Evolutionary conservation across 2,329 filamentous ascomycete species (phyloP), one percentile per base, ranked within the genome.

Genomic region (Pseudofabraea citricarpa): DNA sequence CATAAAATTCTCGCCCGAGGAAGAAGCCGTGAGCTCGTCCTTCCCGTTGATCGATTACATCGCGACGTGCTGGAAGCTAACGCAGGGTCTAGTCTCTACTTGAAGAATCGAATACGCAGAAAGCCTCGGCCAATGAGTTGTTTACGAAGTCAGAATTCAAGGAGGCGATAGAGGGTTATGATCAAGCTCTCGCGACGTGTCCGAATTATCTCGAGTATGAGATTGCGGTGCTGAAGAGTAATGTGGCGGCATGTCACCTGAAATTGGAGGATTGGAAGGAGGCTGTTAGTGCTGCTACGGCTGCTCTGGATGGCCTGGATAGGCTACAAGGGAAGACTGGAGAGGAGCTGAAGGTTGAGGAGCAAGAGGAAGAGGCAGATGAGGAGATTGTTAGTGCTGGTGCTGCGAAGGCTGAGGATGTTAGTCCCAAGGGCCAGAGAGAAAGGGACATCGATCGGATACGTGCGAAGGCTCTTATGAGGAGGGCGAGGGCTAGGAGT

Each of bases 181-280:
- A 90, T 57, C 79, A 85, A 52, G 90, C 93, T 18, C 72, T 94
- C 3, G 74, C 80, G 10, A 77, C 82, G 6, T 90, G 88, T 57
- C 91, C 91, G 2, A 83, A 80, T 51, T 94, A 95, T 61, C 77
- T 95, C 20, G 82, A 91, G 61, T 95, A 88, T 67, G 89, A 95
- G 55, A 74, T 91, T 49, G 89, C 90, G 20, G 87, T 97, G 8
- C 73, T 97, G 5, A 81, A 84, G 46, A 90, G 86, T 61, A 97
- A 97, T 68, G 84, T 96, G 52, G 79, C 91, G 2, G 91, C 90
- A 8, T 95, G 90, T 60, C 81, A 95, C 56, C 64, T 97, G 43
- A 94, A 94, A 62, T 71, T 94, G 3, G 74, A 82, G 48, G 83
- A 91, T 48, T 96, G 90, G 87, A 89, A 90, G 53, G 81, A 87